phyloP scores from a whole-genome alignment of 768 basidiomycete species.

The Coprinopsis strossmayeri region DNA sequence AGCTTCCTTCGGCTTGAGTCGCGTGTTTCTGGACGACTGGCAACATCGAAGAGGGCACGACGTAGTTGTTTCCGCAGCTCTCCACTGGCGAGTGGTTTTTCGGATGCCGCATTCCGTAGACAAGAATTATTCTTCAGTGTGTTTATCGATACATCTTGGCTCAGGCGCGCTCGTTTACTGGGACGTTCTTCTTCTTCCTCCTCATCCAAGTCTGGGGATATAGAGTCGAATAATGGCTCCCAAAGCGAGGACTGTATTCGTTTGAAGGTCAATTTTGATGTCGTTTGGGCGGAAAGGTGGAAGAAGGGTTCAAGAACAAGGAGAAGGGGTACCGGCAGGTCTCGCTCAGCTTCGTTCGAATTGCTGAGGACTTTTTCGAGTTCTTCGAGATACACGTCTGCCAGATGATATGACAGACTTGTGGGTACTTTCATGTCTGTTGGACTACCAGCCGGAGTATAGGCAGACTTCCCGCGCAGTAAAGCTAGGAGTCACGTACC shows the following conservation, averaged over 20 bases:
- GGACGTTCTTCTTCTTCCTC: conserved; percentile 33
- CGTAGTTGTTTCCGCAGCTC: conserved; percentile 52
- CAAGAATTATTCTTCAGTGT: conserved; percentile 52
- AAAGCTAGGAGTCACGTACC: conserved; percentile 48
- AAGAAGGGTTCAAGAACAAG: conserved; percentile 58
- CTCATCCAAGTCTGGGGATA: conserved; percentile 31
- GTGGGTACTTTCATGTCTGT: conserved; percentile 67
- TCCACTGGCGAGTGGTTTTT: conserved; percentile 26
- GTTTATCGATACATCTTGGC: conserved; percentile 28
- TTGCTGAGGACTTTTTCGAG: conserved; percentile 59
- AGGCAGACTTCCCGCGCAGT: no score
- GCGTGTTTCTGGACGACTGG: conserved; percentile 66
- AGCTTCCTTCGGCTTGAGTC: conserved; percentile 76
- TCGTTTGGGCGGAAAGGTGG: conserved; percentile 61
- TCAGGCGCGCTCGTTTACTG: conserved; percentile 41
- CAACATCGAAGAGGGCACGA: conserved; percentile 61
- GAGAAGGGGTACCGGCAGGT: conserved; percentile 37
- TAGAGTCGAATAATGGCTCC: conserved; percentile 57
- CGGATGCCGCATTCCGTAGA: conserved; percentile 30
- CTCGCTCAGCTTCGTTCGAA: conserved; percentile 25
- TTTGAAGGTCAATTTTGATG: conserved; percentile 57
- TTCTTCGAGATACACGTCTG: conserved; percentile 88
- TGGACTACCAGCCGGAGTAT: conserved; percentile 35
- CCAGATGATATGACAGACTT: conserved; percentile 78
- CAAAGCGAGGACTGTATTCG: conserved; percentile 67